Percentiles rank a stretch among this genome's conserved stretches.
Conservation (phyloP, 768 basidiomycete genomes). For the Trametes villosa region DNA sequence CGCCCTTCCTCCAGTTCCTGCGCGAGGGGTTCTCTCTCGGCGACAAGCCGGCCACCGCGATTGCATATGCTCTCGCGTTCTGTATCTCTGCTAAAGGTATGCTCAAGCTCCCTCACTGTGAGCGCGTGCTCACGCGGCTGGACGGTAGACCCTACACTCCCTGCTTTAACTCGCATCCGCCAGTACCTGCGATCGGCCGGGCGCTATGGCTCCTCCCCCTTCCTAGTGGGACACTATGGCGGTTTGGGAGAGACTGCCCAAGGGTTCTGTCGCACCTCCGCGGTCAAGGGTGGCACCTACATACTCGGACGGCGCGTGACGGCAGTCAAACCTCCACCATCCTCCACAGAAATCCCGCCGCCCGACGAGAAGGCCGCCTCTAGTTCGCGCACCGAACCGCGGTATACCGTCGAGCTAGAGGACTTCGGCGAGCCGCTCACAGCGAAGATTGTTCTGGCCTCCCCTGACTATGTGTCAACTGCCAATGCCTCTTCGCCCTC, state of each 20-base stretch:
- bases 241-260: conserved; percentile 91
- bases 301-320: conserved; percentile 62
- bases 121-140: not conserved
- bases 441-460: conserved; percentile 60
- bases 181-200: conserved; percentile 79
- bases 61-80: conserved; percentile 81
- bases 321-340: conserved; percentile 30
- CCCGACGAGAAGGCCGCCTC: conserved; percentile 8
- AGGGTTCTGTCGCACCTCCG: conserved; percentile 86
- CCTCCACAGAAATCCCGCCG: conserved; percentile 13
- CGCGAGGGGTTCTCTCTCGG: conserved; percentile 64
- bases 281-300: conserved; percentile 78
- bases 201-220: conserved; percentile 85
- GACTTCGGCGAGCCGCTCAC: conserved; percentile 64
- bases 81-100: conserved; percentile 63
- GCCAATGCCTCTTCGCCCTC: not conserved
- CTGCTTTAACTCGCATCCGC: conserved; percentile 70
- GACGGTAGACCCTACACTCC: conserved; percentile 62
- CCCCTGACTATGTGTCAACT: conserved; percentile 34
- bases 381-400: not conserved
- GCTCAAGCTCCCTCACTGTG: conserved; percentile 19
- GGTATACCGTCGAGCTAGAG: conserved; percentile 55
- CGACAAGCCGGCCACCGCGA: conserved; percentile 56
- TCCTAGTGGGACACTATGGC: conserved; percentile 94
- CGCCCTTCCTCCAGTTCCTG: conserved; percentile 69